Evolutionary conservation across 2,329 filamentous ascomycete species (phyloP).

Genomic region (Ophiocordyceps unilateralis): DNA sequence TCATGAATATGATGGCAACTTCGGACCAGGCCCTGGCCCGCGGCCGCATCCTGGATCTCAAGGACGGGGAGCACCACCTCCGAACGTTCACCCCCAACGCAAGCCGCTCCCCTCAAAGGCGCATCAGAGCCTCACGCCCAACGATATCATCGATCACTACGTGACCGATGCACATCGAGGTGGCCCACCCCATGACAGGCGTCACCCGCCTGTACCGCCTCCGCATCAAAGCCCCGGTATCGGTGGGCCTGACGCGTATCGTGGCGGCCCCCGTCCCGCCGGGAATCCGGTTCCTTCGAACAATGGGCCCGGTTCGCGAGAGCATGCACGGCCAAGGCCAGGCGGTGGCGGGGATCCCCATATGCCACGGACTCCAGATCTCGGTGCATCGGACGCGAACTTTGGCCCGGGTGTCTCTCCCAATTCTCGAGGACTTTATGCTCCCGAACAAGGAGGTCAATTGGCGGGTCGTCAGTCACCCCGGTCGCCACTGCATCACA

Average conservation of each 20-base stretch:
- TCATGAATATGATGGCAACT: slow-evolving; percentile 7
- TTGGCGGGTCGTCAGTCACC: background rate
- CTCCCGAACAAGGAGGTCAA: slow-evolving; percentile 23
- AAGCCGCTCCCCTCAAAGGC: slow-evolving; percentile 13
- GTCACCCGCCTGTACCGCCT: slow-evolving; percentile 5
- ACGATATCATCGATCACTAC: slow-evolving; percentile 23
- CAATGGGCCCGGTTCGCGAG: slow-evolving; percentile 29
- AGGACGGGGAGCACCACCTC: slow-evolving; percentile 9
- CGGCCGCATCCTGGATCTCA: slow-evolving; percentile 8
- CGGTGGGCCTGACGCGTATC: slow-evolving; percentile 25
- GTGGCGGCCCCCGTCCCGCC: slow-evolving; percentile 40
- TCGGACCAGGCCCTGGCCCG: slow-evolving; percentile 11
- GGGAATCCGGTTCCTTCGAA: slow-evolving; percentile 27
- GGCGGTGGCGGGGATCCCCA: background rate
- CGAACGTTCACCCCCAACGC: slow-evolving; percentile 7
- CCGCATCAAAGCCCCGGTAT: slow-evolving; percentile 8
- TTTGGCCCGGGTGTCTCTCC: background rate
- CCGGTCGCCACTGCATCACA: background rate
- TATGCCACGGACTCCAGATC: background rate
- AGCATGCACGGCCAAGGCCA: background rate
- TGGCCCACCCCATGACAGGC: slow-evolving; percentile 2
- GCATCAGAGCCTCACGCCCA: slow-evolving; percentile 14
- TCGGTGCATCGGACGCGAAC: background rate
- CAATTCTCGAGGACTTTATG: background rate
- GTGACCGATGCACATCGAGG: slow-evolving; percentile 10